Evolutionary conservation across 2,329 filamentous ascomycete species (phyloP).

Genomic region (Cladophialophora immunda): DNA sequence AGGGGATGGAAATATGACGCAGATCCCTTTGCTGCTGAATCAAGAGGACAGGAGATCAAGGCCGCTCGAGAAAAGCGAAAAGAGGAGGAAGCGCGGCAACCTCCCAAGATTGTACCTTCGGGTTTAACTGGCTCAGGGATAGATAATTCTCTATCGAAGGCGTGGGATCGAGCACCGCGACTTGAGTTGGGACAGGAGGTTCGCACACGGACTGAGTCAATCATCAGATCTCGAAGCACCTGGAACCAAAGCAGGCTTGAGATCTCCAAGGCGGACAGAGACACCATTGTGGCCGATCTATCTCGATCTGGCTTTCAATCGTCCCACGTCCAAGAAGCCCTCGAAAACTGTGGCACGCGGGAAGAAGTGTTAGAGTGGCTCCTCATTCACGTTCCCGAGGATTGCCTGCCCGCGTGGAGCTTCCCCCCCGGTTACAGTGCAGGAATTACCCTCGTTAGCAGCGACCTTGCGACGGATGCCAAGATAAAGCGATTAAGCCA

Average conservation of each 20-base stretch:
- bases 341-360: conserved; percentile 84
- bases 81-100: conserved; percentile 68
- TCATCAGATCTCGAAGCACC: conserved; percentile 78
- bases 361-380: conserved; percentile 97
- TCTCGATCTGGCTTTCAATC: conserved; percentile 82
- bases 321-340: conserved; percentile 88
- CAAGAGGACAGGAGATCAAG: conserved; percentile 80
- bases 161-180: conserved; percentile 83
- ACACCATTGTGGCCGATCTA: conserved; percentile 75
- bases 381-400: conserved; percentile 94
- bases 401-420: conserved; percentile 92
- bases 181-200: conserved; percentile 91
- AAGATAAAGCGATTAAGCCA: conserved; percentile 82
- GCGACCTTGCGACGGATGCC: conserved; percentile 80
- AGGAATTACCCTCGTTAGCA: conserved; percentile 84
- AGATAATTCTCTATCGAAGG: conserved; percentile 65
- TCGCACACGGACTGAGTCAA: conserved; percentile 77
- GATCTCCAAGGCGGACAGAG: conserved; percentile 67
- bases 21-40: conserved; percentile 83
- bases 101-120: conserved; percentile 63
- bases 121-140: conserved; percentile 34
- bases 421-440: conserved; percentile 91
- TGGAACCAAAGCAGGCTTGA: conserved; percentile 85
- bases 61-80: conserved; percentile 80
- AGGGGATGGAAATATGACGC: conserved; percentile 92